Conservation (phyloP, 73 alveolate genomes). For the Blepharisma japonicum region DNA sequence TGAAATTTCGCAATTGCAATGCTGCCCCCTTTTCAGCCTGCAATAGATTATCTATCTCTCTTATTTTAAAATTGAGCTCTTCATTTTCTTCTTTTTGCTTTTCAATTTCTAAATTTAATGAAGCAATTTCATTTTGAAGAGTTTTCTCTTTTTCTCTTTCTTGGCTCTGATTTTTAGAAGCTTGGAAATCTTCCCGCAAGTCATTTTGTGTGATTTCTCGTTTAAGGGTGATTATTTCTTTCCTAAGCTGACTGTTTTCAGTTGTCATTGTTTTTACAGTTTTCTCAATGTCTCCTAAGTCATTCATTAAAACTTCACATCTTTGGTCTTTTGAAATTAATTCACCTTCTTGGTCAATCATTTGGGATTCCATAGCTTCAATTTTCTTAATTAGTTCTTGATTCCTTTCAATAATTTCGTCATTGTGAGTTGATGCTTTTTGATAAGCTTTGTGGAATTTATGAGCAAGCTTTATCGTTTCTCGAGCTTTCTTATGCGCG, state of each 20-base stretch:
- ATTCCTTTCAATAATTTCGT: not conserved
- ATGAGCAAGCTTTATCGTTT: not conserved
- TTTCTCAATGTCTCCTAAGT: not conserved
- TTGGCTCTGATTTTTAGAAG: not conserved
- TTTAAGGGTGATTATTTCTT: not conserved
- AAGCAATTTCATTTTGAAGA: not conserved
- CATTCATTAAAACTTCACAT: not conserved
- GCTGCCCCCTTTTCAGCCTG: not conserved
- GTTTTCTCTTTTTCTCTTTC: not conserved
- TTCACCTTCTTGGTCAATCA: not conserved
- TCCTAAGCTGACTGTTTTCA: not conserved
- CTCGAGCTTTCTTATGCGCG: not conserved
- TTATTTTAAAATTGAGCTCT: not conserved
- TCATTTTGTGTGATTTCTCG: not conserved
- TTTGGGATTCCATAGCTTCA: not conserved
- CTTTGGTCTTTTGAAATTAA: not conserved
- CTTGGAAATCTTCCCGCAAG: not conserved
- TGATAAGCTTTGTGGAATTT: conserved; percentile 2
- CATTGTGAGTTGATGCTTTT: not conserved
- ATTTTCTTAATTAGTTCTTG: not conserved
- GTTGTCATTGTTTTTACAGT: not conserved
- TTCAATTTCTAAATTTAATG: not conserved
- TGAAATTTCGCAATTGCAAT: not conserved
- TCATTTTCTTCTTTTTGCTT: not conserved
- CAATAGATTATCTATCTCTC: not conserved